Percentiles rank a stretch among this genome's conserved stretches.
Evolutionary conservation across 441 rosid species (phyloP).

Genomic region (Metrosideros polymorpha): DNA sequence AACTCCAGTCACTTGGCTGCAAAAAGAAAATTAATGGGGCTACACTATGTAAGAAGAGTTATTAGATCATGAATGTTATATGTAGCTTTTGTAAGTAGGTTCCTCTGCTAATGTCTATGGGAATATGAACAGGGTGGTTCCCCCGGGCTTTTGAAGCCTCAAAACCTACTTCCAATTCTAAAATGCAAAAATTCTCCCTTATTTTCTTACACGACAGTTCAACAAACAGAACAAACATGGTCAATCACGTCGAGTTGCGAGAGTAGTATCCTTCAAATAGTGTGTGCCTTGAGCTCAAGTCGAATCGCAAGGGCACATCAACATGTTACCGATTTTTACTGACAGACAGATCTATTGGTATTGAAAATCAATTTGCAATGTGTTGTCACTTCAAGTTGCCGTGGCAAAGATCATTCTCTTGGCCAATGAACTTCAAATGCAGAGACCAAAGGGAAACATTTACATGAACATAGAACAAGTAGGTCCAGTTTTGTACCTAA

Average conservation of each 20-base stretch:
- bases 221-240: background rate
- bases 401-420: background rate
- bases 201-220: no score
- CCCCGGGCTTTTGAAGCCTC: background rate
- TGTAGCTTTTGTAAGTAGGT: background rate
- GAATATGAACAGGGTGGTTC: background rate
- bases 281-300: background rate
- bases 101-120: background rate
- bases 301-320: background rate
- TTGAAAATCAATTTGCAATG: background rate
- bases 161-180: background rate
- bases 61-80: background rate
- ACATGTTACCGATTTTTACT: background rate
- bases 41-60: background rate
- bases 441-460: background rate
- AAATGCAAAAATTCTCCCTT: background rate
- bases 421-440: background rate
- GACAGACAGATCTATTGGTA: background rate
- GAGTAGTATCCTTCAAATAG: background rate
- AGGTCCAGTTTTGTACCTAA: background rate
- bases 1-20: no score
- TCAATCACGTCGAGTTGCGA: background rate
- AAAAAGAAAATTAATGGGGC: no score
- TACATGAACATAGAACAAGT: background rate
- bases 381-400: background rate